Evolutionary conservation across 164 flowering plant genomes (phyloP).

Genomic region (Magnolia sinica): DNA sequence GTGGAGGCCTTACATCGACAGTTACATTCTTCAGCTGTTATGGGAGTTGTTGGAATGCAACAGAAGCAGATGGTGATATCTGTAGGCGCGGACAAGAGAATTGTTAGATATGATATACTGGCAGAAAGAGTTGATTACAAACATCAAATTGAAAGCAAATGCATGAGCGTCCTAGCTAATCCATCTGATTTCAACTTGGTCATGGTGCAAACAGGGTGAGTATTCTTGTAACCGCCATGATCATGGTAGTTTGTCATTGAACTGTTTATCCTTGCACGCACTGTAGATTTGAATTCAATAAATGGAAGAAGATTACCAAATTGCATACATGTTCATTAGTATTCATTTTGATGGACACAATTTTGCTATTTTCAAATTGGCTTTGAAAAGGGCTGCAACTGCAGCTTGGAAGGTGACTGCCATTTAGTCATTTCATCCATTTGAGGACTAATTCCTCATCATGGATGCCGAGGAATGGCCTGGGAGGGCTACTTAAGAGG

Average conservation of each 20-base stretch:
- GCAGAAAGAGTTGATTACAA: slow-evolving; percentile 61
- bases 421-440: no score
- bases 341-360: not conserved
- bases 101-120: slow-evolving; percentile 65
- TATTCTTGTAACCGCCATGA: not conserved
- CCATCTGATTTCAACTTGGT: slow-evolving; percentile 88
- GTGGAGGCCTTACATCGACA: slow-evolving; percentile 65
- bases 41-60: slow-evolving; percentile 89
- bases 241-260: no score
- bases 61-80: slow-evolving; percentile 68
- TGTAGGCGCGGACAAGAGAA: slow-evolving; percentile 81
- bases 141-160: slow-evolving; percentile 81
- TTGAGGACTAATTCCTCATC: no score
- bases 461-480: no score
- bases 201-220: slow-evolving; percentile 92
- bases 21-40: slow-evolving; percentile 83
- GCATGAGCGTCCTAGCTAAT: slow-evolving; percentile 86
- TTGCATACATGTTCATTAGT: not conserved
- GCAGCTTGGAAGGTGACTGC: no score
- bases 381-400: not conserved
- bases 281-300: no score
- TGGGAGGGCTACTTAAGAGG: no score
- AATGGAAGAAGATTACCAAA: no score
- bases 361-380: not conserved
- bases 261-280: slow-evolving; percentile 46